Conservation (phyloP, 2,329 filamentous ascomycete species). For the Stagonosporopsis cucurbitacearum region DNA sequence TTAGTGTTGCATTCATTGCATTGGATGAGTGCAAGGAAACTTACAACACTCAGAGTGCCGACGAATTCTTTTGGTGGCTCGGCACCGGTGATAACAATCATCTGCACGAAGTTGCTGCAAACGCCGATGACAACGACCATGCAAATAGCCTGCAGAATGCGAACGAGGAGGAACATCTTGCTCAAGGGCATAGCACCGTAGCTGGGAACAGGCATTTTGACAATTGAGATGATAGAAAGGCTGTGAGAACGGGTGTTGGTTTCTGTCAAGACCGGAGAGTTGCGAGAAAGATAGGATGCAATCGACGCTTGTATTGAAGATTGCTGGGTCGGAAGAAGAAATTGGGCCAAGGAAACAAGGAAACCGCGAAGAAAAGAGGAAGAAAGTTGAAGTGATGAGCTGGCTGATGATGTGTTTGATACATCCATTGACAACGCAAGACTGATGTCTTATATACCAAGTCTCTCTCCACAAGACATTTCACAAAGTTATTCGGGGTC, state of each 20-base stretch:
- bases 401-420: constrained; percentile 46
- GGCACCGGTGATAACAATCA: constrained; percentile 71
- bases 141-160: constrained; percentile 72
- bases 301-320: constrained; percentile 14
- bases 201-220: constrained; percentile 61
- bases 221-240: not conserved
- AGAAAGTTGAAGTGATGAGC: constrained; percentile 44
- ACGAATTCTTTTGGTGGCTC: constrained; percentile 75
- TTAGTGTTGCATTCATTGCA: constrained; percentile 1
- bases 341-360: constrained; percentile 42
- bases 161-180: constrained; percentile 76
- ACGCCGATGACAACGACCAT: constrained; percentile 82
- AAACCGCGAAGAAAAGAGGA: constrained; percentile 37
- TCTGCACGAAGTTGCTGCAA: constrained; percentile 79
- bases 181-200: constrained; percentile 73
- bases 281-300: constrained; percentile 7
- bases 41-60: constrained; percentile 79
- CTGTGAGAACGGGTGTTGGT: not conserved
- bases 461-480: constrained; percentile 4
- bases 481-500: constrained; percentile 12
- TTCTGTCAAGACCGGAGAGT: not conserved
- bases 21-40: constrained; percentile 44
- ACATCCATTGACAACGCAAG: constrained; percentile 13
- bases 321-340: constrained; percentile 22
- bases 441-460: constrained; percentile 17